Base-by-base conservation (phyloP, 345 rosid species). In the Angophora floribunda region DNA sequence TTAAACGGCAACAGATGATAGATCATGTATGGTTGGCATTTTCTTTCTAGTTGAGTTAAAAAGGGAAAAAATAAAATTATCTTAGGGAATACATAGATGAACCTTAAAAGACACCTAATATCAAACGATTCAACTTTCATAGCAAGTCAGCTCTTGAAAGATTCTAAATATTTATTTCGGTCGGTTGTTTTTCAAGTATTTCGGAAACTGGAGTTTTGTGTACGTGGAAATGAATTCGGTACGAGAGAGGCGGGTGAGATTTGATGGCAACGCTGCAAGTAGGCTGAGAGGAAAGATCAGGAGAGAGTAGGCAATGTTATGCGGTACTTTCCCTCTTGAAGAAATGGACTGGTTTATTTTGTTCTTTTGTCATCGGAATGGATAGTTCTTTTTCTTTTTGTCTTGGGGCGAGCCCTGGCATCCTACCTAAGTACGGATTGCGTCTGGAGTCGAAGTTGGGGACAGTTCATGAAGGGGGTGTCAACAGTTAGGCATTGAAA, bases 311-410 rank as follows among this genome's bases (percentile, higher is more conserved):
- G 82, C 4, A 6, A 75, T 4, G 82, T 9, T 10, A 9, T 3
- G 82, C 19, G 49, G 1, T 1, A 19, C 5, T 44, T 41, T 75
- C 11, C 19, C 82, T 36, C 28, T 19, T 5, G 49, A 41, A 9
- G 82, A 75, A 19, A 3, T 9, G 82, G 82, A 36, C 49, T 10
- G 45, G 75, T 32, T 63, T 63, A 4, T n/a, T n/a, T n/a, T 1
- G 75, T n/a, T 13, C 41, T n/a, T 15, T 13, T n/a, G 13, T 19
- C 26, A 19, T 75, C 0, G 47, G 13, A 75, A 36, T 36, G 21
- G 49, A 75, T 19, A 0, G 49, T 5, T 41, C 17, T 2, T 41
- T 19, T 22, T 9, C 7, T 75, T 10, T 0, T 0, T 5, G 13
- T 75, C 26, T 41, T 75, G 28, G 7, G 4, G 82, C 22, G 8